These are phyloP conservation scores for Glomus cerebriforme DNA, from an alignment of 192 early-diverging fungal genomes.

Conservation along the genomic window DNA sequence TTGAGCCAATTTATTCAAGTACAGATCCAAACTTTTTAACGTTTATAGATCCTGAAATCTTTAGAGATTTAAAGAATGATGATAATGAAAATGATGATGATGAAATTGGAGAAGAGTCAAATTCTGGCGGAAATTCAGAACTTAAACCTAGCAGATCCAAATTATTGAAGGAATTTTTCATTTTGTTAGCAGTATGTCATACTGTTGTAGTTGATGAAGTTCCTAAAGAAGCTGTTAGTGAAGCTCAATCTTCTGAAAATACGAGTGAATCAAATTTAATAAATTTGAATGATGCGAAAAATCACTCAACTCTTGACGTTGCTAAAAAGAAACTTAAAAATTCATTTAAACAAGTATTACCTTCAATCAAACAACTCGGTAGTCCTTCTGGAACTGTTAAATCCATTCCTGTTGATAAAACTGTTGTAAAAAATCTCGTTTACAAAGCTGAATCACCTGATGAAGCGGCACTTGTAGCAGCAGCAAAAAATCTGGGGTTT, in stretches of 20 bases:
- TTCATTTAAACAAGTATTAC: slow-evolving; percentile 29
- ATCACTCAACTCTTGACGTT: slow-evolving; percentile 35
- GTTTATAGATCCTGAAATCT: slow-evolving; percentile 84
- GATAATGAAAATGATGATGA: slow-evolving; percentile 29
- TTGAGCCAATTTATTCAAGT: slow-evolving; percentile 68
- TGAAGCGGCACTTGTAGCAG: slow-evolving; percentile 79
- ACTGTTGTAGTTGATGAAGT: slow-evolving; percentile 84
- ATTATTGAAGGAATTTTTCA: slow-evolving; percentile 83
- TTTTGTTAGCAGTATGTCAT: slow-evolving; percentile 88
- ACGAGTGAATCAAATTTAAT: slow-evolving; percentile 27
- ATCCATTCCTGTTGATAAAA: slow-evolving; percentile 36
- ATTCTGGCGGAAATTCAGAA: neutral
- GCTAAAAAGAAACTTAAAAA: slow-evolving; percentile 41
- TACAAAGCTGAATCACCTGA: slow-evolving; percentile 83
- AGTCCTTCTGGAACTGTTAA: slow-evolving; percentile 12
- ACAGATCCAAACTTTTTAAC: slow-evolving; percentile 64
- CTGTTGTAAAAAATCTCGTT: slow-evolving; percentile 38
- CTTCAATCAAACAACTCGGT: neutral
- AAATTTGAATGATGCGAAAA: slow-evolving; percentile 40
- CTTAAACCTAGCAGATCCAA: slow-evolving; percentile 51
- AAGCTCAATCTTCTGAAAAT: neutral
- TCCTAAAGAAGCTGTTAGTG: slow-evolving; percentile 40
- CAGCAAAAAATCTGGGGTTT: slow-evolving; percentile 78
- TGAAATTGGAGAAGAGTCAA: neutral
- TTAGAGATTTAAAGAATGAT: slow-evolving; percentile 68